Evolutionary conservation across 495 filamentous ascomycete genomes (phyloP), one percentile per base, ranked within the genome.

Genomic region (Aspergillus steynii): DNA sequence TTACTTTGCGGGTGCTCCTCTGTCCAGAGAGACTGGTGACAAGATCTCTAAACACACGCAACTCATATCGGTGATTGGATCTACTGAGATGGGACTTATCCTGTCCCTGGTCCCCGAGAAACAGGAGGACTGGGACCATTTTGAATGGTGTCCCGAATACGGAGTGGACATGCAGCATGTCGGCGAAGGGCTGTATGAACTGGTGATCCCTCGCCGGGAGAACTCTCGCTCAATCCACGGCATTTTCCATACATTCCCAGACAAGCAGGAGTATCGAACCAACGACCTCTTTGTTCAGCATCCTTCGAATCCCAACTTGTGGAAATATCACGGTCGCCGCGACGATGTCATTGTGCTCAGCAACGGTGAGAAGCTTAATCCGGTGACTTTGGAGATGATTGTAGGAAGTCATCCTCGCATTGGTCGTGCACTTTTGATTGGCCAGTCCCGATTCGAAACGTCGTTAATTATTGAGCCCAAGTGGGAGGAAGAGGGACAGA

Each of bases 331-430:
- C 27, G 82, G 84, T 4, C 77, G 87, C 10, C 62, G 70, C 1
- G 87, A 90, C 61, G 86, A 87, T 66, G 73, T 88, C 53, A 84
- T 90, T 54, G 85, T 88, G 2, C 82, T 89, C 58, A 80, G 76
- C 15, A 88, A 83, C 67, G 86, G 85, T 29, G 84, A 89, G 67
- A 90, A 88, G 69, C 64, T 85, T 3, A 87, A 87, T 64, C 86
- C 86, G 0, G 68, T 82, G 5, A 71, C 74, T 0, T 79, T 86
- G 27, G 86, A 90, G 58, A 61, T 67, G 14, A 71, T 66, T 4
- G 59, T 88, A 9, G 59, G 62, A 29, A 69, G 62, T 8, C 78
- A 84, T 60, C 77, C 82, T 0, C 60, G 63, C 2, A 68, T 89
- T 27, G 69, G 67, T 20, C 74, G 79, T 1, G 83, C 78, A 0